Evolutionary conservation across 1,139 yeast genomes (phyloP).

Genomic region (Pichia sp.): DNA sequence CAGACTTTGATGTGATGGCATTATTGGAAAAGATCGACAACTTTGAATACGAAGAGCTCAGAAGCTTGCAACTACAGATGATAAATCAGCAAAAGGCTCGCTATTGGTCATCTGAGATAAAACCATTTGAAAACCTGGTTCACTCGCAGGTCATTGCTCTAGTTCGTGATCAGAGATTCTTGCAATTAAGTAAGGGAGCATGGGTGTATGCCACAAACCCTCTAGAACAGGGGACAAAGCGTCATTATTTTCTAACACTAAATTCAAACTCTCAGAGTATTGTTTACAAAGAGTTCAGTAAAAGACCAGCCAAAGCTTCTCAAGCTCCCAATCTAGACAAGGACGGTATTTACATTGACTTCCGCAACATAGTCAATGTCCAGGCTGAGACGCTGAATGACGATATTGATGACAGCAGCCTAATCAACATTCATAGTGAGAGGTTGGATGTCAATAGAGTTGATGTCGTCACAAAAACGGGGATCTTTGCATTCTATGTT

Average conservation of each 20-base stretch:
- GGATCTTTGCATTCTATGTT: slow-evolving; percentile 51
- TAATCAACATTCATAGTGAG: slow-evolving; percentile 20
- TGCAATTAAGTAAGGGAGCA: slow-evolving; percentile 67
- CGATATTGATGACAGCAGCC: slow-evolving; percentile 13
- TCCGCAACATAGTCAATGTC: slow-evolving; percentile 34
- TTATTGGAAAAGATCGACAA: slow-evolving; percentile 36
- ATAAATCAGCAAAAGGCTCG: slow-evolving; percentile 32
- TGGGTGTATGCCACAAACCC: slow-evolving; percentile 77
- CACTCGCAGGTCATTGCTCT: slow-evolving; percentile 60
- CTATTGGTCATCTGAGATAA: slow-evolving; percentile 30
- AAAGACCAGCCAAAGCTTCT: slow-evolving; percentile 25
- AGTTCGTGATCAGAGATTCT: slow-evolving; percentile 72
- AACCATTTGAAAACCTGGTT: slow-evolving; percentile 45
- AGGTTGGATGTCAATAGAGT: slow-evolving; percentile 25
- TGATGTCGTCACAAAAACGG: slow-evolving; percentile 24
- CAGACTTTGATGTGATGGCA: slow-evolving; percentile 4
- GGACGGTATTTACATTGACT: slow-evolving; percentile 32
- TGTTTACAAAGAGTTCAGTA: slow-evolving; percentile 53
- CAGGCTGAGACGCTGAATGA: slow-evolving; percentile 29
- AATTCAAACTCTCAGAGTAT: slow-evolving; percentile 67
- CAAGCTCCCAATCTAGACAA: slow-evolving; percentile 50
- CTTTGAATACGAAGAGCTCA: slow-evolving; percentile 42
- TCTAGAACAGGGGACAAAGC: slow-evolving; percentile 33
- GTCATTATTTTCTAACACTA: slow-evolving; percentile 48
- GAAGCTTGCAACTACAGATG: slow-evolving; percentile 46